Evolutionary conservation across 371 early-diverging fungal species (phyloP), one percentile per base, ranked within the genome.

Genomic region (Rhizomucor pusillus): DNA sequence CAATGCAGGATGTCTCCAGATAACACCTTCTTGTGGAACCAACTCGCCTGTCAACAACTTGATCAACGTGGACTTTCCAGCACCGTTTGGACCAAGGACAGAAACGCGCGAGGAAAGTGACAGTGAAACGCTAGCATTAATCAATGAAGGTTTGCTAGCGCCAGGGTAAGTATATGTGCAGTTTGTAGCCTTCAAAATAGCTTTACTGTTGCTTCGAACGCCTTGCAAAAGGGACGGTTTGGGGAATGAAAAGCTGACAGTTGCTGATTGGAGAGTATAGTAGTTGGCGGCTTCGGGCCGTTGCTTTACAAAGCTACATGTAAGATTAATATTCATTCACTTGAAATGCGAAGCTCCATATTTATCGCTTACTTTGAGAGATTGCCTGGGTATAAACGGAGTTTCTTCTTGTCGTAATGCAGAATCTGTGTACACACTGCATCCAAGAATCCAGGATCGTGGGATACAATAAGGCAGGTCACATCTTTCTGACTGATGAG

Each of bases 361-460:
- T 29, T 29, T 6, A 14, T 2, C 1, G 50, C 54, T 63, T 54
- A 59, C 64, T 73, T 72, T 54, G 82, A 79, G 25, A 87, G 75
- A 64, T 87, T 87, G 50, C 89, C 89, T 58, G 79, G 77, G 65
- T 83, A 85, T 57, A 78, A 65, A 66, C 81, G 81, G 44, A 84
- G 74, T 66, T 89, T 86, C 62, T 82, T 81, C 70, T 83, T 69
- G 57, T 82, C 86, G 57, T 89, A 87, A 64, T 92, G 92, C 47
- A 91, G 68, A 53, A 91, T 91, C 60, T 90, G 76, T 22, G 89
- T 90, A 71, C 89, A 89, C 5, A 89, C 88, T 37, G 82, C 84
- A 77, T 94, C 90, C 58, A 94, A 73, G 76, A 99, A 88, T 48
- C 96, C 88, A 81, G 99, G 94, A 76, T 99, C 99, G 92, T 99